Evolutionary conservation across 257 asterid species (phyloP), one percentile per base, ranked within the genome.

Genomic region (Primulina tabacum): DNA sequence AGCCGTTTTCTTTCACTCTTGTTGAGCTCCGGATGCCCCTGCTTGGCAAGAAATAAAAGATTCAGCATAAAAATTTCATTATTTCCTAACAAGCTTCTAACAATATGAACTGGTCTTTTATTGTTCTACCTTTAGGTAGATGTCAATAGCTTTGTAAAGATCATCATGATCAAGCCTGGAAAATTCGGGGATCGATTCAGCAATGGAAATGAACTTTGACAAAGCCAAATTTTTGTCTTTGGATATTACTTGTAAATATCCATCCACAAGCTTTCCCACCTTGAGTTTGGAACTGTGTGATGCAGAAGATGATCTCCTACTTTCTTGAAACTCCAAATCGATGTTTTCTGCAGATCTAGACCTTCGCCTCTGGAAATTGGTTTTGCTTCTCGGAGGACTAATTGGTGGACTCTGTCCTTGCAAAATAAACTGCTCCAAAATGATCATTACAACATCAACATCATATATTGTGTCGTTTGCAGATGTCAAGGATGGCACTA

Each of bases 141-240:
- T 82, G 83, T 92, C 92, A 10, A 92, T 92, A 2, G 98, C 97
- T 72, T 72, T 90, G 88, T 89, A 92, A 35, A 92, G 96, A 82
- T 82, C 92, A 67, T 92, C 98, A 71, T 92, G 98, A 55, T 90
- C 96, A 30, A 83, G 79, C 85, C 98, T 82, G 1, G 98, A 81
- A 57, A 88, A 88, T 10, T 77, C 91, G 0, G 98, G 98, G 32
- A 92, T 73, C 14, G 89, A 76, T 70, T 88, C 90, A 16, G 96
- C 96, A 32, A 92, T 73, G 3, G 88, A 77, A 16, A 86, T 68
- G 73, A 92, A 92, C 74, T 85, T 92, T 0, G 96, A 82, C 38
- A 88, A 33, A 0, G 81, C 72, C 70, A 92, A 71, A 47, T 85
- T 83, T 28, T 71, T 67, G 64, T 89, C 96, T 10, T 72, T 53